A percentile compares a stretch with the other conserved stretches of the same genome.
Evolutionary conservation across 768 basidiomycete genomes (phyloP).

Genomic region (Tubosaeta sp.): DNA sequence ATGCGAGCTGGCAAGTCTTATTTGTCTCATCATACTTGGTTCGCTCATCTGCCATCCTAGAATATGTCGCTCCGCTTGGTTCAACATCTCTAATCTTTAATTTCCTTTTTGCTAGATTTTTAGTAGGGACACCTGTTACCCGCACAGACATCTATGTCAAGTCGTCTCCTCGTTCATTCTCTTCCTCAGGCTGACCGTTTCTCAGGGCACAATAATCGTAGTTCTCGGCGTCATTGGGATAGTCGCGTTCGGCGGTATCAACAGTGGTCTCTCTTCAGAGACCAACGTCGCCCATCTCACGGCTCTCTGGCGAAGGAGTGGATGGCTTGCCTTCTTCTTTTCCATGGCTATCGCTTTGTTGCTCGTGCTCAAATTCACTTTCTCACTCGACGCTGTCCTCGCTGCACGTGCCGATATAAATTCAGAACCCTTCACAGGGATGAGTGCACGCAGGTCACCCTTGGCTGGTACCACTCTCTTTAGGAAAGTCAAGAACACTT

Average conservation of each 20-base stretch:
- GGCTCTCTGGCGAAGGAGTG: slow-evolving; percentile 75
- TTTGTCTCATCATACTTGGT: neutral
- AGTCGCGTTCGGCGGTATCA: slow-evolving; percentile 81
- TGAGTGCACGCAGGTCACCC: slow-evolving; percentile 29
- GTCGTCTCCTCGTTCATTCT: slow-evolving; percentile 2
- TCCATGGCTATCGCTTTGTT: slow-evolving; percentile 68
- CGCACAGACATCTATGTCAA: slow-evolving; percentile 76
- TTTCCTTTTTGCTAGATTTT: slow-evolving; percentile 87
- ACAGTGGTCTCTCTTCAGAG: slow-evolving; percentile 70
- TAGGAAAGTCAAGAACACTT: slow-evolving; percentile 35
- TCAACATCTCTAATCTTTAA: slow-evolving; percentile 95
- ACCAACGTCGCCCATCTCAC: slow-evolving; percentile 75
- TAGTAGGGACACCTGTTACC: slow-evolving; percentile 83
- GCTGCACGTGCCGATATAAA: slow-evolving; percentile 65
- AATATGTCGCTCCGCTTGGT: slow-evolving; percentile 95
- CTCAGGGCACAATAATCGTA: slow-evolving; percentile 76
- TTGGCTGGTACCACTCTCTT: slow-evolving; percentile 23
- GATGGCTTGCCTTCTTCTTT: slow-evolving; percentile 92
- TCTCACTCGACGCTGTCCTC: slow-evolving; percentile 71
- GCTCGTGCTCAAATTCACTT: slow-evolving; percentile 61
- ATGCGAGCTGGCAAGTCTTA: slow-evolving; percentile 68
- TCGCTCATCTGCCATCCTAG: slow-evolving; percentile 34
- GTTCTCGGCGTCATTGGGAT: slow-evolving; percentile 84
- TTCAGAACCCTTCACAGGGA: slow-evolving; percentile 48
- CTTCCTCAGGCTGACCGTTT: neutral